Evolutionary conservation across 2,329 filamentous ascomycete genomes (phyloP).

Genomic region (Tolypocladium tundrense): DNA sequence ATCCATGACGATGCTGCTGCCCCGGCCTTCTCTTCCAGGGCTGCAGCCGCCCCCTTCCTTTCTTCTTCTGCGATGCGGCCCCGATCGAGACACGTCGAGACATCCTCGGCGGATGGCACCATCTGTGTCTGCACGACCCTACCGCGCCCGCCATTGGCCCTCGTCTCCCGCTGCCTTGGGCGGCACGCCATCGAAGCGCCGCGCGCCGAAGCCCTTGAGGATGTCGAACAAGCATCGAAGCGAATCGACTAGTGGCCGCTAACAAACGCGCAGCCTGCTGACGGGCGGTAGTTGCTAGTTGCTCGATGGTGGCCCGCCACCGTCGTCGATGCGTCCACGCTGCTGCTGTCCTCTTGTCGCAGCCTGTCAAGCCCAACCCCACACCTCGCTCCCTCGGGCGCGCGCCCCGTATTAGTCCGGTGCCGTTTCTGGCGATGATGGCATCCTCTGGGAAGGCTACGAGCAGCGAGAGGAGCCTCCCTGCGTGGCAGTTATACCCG

Average conservation of each 20-base stretch:
- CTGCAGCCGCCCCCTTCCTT: background rate
- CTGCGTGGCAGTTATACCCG: background rate
- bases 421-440: background rate
- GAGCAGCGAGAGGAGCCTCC: background rate
- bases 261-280: background rate
- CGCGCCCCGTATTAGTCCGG: background rate
- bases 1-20: background rate
- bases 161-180: background rate
- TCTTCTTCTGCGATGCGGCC: background rate
- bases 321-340: background rate
- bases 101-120: background rate
- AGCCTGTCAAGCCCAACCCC: too few relatives aligned
- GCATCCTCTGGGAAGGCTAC: background rate
- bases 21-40: background rate
- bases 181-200: background rate
- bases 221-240: background rate
- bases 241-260: background rate
- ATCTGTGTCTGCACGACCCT: background rate
- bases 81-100: background rate
- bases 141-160: background rate
- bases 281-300: background rate
- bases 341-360: background rate
- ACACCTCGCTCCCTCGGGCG: background rate
- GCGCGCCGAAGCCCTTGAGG: background rate
- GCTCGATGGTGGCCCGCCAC: background rate